phyloP scores from a whole-genome alignment of 495 filamentous ascomycete genomes.

The Tirmania nivea region DNA sequence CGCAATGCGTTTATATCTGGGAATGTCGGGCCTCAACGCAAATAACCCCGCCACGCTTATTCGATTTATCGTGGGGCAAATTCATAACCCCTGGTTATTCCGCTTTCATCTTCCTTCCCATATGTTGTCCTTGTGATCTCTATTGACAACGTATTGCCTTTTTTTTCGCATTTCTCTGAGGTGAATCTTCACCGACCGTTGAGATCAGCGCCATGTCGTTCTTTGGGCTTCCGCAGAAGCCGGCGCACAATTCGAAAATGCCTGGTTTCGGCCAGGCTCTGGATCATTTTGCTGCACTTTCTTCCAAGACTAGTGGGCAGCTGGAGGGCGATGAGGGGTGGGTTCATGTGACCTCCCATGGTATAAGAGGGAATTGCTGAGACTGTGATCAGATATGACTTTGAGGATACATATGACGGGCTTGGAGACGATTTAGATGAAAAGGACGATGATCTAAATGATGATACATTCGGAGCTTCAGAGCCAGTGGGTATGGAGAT shows the following conservation, averaged over 20 bases:
- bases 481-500: constrained; percentile 20
- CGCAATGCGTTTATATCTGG: no score
- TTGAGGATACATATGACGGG: constrained; percentile 96
- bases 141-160: no score
- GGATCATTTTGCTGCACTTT: constrained; percentile 75
- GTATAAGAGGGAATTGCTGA: not conserved
- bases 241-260: constrained; percentile 21
- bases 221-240: constrained; percentile 44
- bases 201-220: constrained; percentile 40
- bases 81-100: no score
- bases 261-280: constrained; percentile 63
- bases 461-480: constrained; percentile 77
- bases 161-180: no score
- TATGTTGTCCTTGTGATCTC: no score
- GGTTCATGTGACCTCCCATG: constrained; percentile 20
- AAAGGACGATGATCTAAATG: constrained; percentile 84
- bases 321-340: constrained; percentile 49
- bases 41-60: no score
- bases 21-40: no score
- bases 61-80: no score
- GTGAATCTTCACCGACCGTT: no score
- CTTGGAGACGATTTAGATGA: constrained; percentile 81
- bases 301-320: constrained; percentile 22
- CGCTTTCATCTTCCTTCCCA: no score
- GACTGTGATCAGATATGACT: constrained; percentile 43